These are phyloP conservation scores for Termitomyces heimii DNA, from an alignment of 768 basidiomycete species.

Conservation along the genomic window DNA sequence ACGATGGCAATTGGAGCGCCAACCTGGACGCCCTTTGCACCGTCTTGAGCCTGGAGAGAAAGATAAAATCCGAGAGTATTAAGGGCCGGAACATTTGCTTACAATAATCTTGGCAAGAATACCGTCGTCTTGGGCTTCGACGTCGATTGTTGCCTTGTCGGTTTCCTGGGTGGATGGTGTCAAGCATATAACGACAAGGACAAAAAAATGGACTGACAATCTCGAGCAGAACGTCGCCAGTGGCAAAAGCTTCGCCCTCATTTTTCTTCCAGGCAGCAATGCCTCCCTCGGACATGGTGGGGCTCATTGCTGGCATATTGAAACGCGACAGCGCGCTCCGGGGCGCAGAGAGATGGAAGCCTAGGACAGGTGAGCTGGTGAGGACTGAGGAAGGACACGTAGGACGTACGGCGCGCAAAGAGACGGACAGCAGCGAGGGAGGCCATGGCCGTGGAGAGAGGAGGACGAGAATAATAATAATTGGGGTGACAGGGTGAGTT, in stretches of 20 bases:
- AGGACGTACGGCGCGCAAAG: constrained; percentile 54
- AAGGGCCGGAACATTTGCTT: constrained; percentile 22
- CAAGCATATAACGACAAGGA: constrained; percentile 10
- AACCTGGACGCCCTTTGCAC: constrained; percentile 82
- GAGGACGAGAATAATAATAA: constrained; percentile 18
- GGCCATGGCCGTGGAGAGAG: constrained; percentile 59
- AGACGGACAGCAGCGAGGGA: constrained; percentile 54
- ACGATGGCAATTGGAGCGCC: constrained; percentile 88
- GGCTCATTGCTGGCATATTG: constrained; percentile 98
- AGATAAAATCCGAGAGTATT: background rate
- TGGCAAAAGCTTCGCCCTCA: constrained; percentile 85
- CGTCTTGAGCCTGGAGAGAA: constrained; percentile 60
- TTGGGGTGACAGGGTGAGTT: constrained; percentile 19
- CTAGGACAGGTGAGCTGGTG: constrained; percentile 22
- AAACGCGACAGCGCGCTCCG: constrained; percentile 81
- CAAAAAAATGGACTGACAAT: constrained; percentile 55
- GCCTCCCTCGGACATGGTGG: constrained; percentile 99
- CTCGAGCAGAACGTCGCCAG: constrained; percentile 93
- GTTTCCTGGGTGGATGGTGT: constrained; percentile 66
- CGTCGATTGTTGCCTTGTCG: constrained; percentile 99
- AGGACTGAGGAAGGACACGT: background rate
- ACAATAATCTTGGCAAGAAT: constrained; percentile 96
- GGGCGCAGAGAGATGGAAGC: constrained; percentile 76
- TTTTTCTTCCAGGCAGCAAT: constrained; percentile 97
- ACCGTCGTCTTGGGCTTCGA: constrained; percentile 98